Base-by-base conservation (phyloP, 805 yeast species). In the Ogataea methylovora region DNA sequence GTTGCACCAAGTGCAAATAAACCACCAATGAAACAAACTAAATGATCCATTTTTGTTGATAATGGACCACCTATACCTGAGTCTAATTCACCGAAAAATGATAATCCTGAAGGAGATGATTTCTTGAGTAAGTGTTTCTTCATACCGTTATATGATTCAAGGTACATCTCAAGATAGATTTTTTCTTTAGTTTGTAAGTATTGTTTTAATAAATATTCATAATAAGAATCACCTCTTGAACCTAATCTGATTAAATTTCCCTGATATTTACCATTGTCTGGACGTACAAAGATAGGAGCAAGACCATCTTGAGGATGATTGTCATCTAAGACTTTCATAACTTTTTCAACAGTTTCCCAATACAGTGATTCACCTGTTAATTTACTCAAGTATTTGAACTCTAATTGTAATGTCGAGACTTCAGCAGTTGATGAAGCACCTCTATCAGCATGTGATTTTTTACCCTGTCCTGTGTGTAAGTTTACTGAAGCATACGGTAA, bases 401-500 rank as follows among this genome's bases (percentile, higher is more conserved):
- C 97, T 50, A 87, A 59, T 60, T 87, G 96, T 42, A 88, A 60
- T 0, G 95, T 84, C 1, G 94, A 72, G 8, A 79, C 94, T 54
- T 88, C 96, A 0, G 96, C 94, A 1, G 95, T 85, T 2, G 92
- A 81, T 11, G 86, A 74, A 1, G 92, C 86, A 15, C 95, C 95
- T 24, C 63, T 60, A 48, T 79, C 85, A 12, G 64, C 79, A 51
- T 76, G 85, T 35, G 71, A 73, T 38, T 58, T 67, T 19, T 70
- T 51, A 3, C 88, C 88, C 40, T 65, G 57, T 4, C 83, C 79
- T 1, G 83, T 63, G 36, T 63, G 59, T 43, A 87, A 66, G 54
- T 88, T 87, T 16, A 88, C 79, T 23, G 84, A 78, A 1, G 94
- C 73, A 45, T 71, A 82, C 0, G 96, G 96, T 5, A 88, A 46